Conservation (phyloP, 495 filamentous ascomycete genomes). For the Aspergillus hancockii region DNA sequence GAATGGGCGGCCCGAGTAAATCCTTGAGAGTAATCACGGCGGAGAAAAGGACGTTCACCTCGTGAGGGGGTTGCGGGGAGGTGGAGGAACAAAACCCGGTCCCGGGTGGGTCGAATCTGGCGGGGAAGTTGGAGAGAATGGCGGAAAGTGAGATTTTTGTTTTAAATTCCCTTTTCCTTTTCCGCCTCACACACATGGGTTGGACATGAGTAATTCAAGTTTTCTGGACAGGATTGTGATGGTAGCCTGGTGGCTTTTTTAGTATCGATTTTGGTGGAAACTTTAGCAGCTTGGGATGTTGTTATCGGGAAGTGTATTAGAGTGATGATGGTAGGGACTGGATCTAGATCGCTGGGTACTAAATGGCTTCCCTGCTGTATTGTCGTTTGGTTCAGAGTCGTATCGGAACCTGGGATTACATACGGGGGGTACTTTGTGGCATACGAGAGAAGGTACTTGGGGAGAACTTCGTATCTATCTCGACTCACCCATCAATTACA, state of each 20-base stretch:
- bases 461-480: not conserved
- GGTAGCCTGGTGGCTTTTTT: not conserved
- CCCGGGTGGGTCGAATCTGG: conserved; percentile 1
- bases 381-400: conserved; percentile 1
- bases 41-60: not conserved
- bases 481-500: not conserved
- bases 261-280: not conserved
- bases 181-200: not conserved
- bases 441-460: not conserved
- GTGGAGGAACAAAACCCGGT: not conserved
- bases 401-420: conserved; percentile 8
- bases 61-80: conserved; percentile 3
- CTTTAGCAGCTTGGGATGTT: not conserved
- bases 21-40: not conserved
- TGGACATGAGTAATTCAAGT: not conserved
- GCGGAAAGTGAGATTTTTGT: not conserved
- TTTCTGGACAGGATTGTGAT: not conserved
- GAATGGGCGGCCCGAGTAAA: not conserved
- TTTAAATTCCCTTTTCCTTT: not conserved
- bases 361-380: not conserved
- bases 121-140: not conserved
- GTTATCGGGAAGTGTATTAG: not conserved
- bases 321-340: not conserved
- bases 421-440: conserved; percentile 1
- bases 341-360: conserved; percentile 1